Percentiles rank a stretch among this genome's conserved stretches.
These are phyloP conservation scores for Wickerhamomyces rabaulensis DNA, from an alignment of 805 yeast genomes.

Conservation along the genomic window DNA sequence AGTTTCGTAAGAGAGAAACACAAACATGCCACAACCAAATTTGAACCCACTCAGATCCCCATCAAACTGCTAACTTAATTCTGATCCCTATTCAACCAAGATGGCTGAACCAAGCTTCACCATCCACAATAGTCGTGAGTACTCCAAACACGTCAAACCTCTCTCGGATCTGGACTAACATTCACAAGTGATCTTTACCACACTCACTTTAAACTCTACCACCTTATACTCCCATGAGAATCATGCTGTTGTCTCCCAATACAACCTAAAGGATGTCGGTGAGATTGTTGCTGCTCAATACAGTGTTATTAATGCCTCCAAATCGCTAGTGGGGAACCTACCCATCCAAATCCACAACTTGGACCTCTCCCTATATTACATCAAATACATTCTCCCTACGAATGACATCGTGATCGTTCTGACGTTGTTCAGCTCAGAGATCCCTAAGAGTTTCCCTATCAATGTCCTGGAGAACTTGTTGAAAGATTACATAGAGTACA, in stretches of 20 bases:
- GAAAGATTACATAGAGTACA: conserved; percentile 42
- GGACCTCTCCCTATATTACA: conserved; percentile 13
- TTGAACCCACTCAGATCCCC: too few species aligned
- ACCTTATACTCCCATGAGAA: conserved; percentile 57
- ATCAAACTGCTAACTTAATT: neutral
- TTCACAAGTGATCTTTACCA: conserved; percentile 34
- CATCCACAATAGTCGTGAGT: conserved; percentile 8
- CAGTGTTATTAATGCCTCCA: conserved; percentile 47
- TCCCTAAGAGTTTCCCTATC: conserved; percentile 18
- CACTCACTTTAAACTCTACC: conserved; percentile 50
- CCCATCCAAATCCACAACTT: conserved; percentile 11
- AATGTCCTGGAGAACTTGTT: conserved; percentile 26
- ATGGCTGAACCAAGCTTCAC: conserved; percentile 2
- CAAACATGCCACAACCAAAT: neutral
- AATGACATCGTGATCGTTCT: conserved; percentile 20
- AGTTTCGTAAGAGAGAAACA: neutral
- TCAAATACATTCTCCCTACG: conserved; percentile 16
- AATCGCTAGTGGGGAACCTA: conserved; percentile 24
- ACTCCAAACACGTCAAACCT: neutral
- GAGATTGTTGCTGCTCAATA: conserved; percentile 51
- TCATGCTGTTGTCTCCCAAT: conserved; percentile 33
- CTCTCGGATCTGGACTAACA: neutral
- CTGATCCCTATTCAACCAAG: neutral
- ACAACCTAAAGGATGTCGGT: conserved; percentile 41
- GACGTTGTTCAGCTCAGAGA: conserved; percentile 14